Conservation (phyloP, 768 basidiomycete species). For the Amanita polypyramis region DNA sequence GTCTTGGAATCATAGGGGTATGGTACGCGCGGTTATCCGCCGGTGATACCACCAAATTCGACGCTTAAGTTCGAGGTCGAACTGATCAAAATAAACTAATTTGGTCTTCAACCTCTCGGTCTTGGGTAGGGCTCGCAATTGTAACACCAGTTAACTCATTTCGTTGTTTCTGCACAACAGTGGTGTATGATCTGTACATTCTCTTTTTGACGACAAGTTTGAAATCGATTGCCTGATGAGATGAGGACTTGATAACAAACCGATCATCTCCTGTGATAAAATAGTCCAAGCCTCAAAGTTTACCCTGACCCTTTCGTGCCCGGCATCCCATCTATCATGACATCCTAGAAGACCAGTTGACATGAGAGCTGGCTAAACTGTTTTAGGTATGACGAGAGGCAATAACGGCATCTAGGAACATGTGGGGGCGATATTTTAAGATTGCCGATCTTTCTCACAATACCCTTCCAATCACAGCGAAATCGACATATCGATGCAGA, state of each 20-base stretch:
- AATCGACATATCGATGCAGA: neutral
- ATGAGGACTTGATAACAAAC: neutral
- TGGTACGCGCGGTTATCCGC: slow-evolving; percentile 64
- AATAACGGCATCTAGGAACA: slow-evolving; percentile 1
- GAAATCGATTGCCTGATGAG: neutral
- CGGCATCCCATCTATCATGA: no score
- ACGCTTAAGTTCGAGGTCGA: slow-evolving; percentile 79
- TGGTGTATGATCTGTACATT: slow-evolving; percentile 4
- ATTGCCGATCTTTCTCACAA: slow-evolving; percentile 1
- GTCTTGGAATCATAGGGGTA: slow-evolving; percentile 41
- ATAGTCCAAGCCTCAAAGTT: no score
- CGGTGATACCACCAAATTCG: slow-evolving; percentile 68
- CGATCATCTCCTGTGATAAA: neutral
- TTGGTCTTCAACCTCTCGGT: neutral
- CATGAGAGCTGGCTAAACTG: no score
- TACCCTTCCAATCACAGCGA: neutral
- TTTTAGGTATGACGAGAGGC: neutral
- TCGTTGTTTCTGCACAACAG: neutral
- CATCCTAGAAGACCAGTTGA: no score
- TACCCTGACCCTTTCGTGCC: no score
- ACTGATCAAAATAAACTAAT: slow-evolving; percentile 54
- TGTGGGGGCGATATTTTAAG: slow-evolving; percentile 1
- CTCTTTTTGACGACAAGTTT: neutral
- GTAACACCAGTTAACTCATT: neutral
- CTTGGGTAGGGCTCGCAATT: neutral